A percentile compares a stretch with the other conserved stretches of the same genome.
Conservation (phyloP, 2,329 filamentous ascomycete species). For the Coniosporium tulheliwenetii region DNA sequence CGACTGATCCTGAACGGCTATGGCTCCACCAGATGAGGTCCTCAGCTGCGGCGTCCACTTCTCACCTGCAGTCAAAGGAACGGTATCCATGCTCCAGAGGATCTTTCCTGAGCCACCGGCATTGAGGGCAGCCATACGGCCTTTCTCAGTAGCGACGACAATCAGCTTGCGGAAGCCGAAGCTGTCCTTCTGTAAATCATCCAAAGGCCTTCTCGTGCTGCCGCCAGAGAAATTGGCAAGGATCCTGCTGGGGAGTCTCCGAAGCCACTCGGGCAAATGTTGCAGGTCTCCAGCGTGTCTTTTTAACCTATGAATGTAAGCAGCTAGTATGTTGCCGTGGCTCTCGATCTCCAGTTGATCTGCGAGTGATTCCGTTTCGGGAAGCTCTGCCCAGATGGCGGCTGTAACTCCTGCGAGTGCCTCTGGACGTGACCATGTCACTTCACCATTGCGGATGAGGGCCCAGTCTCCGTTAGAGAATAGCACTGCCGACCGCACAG, state of each 20-base stretch:
- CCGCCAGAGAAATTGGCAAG: conserved; percentile 32
- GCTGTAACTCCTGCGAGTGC: conserved; percentile 65
- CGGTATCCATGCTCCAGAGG: conserved; percentile 57
- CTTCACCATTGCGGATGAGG: conserved; percentile 66
- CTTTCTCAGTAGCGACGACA: conserved; percentile 63
- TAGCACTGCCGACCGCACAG: conserved; percentile 61
- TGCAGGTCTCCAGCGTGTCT: conserved; percentile 69
- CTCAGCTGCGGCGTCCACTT: conserved; percentile 37
- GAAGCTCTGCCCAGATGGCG: conserved; percentile 66
- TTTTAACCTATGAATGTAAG: conserved; percentile 77
- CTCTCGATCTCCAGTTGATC: conserved; percentile 75
- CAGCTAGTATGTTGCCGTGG: conserved; percentile 60
- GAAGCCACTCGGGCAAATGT: conserved; percentile 58
- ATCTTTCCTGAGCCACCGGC: conserved; percentile 58
- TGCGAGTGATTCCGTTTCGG: conserved; percentile 56
- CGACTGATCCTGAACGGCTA: not conserved
- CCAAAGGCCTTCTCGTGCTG: conserved; percentile 9
- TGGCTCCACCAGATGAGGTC: not conserved
- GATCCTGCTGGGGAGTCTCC: conserved; percentile 52
- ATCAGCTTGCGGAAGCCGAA: conserved; percentile 86
- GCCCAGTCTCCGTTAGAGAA: conserved; percentile 58
- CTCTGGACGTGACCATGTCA: conserved; percentile 69
- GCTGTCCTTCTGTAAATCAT: conserved; percentile 46
- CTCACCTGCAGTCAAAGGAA: conserved; percentile 37
- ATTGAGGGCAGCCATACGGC: conserved; percentile 67